These are phyloP conservation scores for Dillenia turbinata DNA, from an alignment of 164 flowering plant species.

Conservation along the genomic window DNA sequence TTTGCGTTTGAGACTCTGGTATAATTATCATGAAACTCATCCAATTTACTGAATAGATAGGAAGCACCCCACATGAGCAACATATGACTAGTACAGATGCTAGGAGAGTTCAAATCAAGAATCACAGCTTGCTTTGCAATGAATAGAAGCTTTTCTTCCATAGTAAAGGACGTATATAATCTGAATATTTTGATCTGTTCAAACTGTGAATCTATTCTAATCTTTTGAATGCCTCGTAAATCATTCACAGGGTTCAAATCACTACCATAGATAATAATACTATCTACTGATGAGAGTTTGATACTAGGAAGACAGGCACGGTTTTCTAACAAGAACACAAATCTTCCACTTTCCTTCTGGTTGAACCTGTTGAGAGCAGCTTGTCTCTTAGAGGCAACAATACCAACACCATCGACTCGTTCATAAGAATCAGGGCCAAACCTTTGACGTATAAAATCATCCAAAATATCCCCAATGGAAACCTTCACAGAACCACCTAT, in stretches of 20 bases:
- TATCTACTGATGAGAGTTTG: constrained; percentile 64
- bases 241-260: constrained; percentile 85
- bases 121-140: constrained; percentile 45
- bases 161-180: constrained; percentile 63
- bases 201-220: constrained; percentile 48
- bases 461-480: constrained; percentile 65
- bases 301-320: constrained; percentile 79
- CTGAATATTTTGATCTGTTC: constrained; percentile 68
- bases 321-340: constrained; percentile 69
- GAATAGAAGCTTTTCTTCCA: constrained; percentile 71
- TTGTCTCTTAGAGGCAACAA: constrained; percentile 40
- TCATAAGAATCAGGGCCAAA: constrained; percentile 82
- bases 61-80: constrained; percentile 84
- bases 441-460: constrained; percentile 68
- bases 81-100: constrained; percentile 30
- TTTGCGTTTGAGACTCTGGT: constrained; percentile 8
- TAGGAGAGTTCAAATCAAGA: constrained; percentile 38
- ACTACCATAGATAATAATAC: constrained; percentile 61
- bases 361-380: constrained; percentile 69
- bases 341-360: constrained; percentile 50
- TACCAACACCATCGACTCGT: constrained; percentile 49
- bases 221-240: constrained; percentile 57
- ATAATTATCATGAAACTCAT: constrained; percentile 43
- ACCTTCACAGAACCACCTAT: constrained; percentile 44
- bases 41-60: constrained; percentile 48